Conservation (phyloP, 1,139 yeast genomes). For the Diutina neorugosa region DNA sequence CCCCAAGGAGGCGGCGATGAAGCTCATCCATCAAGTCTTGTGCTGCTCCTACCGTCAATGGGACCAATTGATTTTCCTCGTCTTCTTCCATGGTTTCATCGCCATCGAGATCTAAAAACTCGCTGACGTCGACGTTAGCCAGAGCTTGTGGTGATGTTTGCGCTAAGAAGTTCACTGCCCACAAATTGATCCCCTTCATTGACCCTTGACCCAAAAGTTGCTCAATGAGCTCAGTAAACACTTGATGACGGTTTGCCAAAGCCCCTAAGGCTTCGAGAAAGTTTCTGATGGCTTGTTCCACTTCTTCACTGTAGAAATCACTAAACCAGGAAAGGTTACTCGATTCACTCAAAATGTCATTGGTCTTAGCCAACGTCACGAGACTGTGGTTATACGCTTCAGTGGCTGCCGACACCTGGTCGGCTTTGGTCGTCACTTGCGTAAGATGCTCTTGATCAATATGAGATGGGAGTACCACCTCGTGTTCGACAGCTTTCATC, state of each 20-base stretch:
- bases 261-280: neutral
- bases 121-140: neutral
- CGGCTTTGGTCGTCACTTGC: neutral
- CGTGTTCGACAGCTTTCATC: neutral
- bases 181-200: neutral
- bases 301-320: neutral
- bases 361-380: neutral
- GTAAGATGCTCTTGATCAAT: neutral
- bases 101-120: neutral
- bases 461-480: neutral
- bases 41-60: neutral
- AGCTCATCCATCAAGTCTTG: neutral
- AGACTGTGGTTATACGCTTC: neutral
- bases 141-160: neutral
- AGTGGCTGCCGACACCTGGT: neutral
- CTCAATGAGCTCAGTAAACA: neutral
- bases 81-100: neutral
- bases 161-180: neutral
- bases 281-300: neutral
- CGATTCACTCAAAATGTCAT: neutral
- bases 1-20: neutral
- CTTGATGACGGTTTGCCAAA: neutral
- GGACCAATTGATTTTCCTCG: neutral
- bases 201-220: neutral
- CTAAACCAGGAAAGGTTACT: neutral